These are phyloP conservation scores for Nectriaceae sp. DNA, from an alignment of 2,329 filamentous ascomycete genomes.

Conservation along the genomic window DNA sequence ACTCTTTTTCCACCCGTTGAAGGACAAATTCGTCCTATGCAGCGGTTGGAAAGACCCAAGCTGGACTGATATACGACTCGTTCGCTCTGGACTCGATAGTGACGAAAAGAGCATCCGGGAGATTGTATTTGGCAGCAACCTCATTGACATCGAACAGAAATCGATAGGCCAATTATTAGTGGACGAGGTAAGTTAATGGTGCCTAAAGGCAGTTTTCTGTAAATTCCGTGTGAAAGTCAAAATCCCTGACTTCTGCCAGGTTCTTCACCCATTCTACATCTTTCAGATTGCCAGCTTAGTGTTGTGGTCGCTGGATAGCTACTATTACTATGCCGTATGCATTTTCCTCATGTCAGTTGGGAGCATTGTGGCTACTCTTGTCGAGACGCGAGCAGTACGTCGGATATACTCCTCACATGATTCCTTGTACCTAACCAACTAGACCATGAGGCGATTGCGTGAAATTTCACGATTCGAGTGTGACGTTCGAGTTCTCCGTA, in stretches of 20 bases:
- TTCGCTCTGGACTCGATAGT: slow-evolving; percentile 79
- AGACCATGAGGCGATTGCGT: slow-evolving; percentile 86
- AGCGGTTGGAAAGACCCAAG: slow-evolving; percentile 92
- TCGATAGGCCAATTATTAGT: slow-evolving; percentile 78
- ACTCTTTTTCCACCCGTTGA: slow-evolving; percentile 85
- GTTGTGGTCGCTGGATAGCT: slow-evolving; percentile 93
- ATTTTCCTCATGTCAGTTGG: slow-evolving; percentile 94
- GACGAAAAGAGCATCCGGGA: slow-evolving; percentile 86
- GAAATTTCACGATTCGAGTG: slow-evolving; percentile 96
- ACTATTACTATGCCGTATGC: slow-evolving; percentile 95
- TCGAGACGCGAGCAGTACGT: slow-evolving; percentile 82
- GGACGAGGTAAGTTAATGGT: slow-evolving; percentile 67
- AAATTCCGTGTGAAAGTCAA: neutral
- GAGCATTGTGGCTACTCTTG: slow-evolving; percentile 84
- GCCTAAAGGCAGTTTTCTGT: neutral
- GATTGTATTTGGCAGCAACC: slow-evolving; percentile 83
- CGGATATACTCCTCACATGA: neutral
- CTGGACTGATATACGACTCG: slow-evolving; percentile 77
- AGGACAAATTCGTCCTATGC: slow-evolving; percentile 84
- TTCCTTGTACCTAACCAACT: slow-evolving; percentile 8
- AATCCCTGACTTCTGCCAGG: slow-evolving; percentile 45
- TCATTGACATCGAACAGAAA: slow-evolving; percentile 94
- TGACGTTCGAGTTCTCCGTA: slow-evolving; percentile 88
- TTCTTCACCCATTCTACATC: slow-evolving; percentile 96
- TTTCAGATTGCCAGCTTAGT: slow-evolving; percentile 95